A percentile compares a stretch with the other conserved stretches of the same genome.
Evolutionary conservation across 352 stramenopile species (phyloP).

Genomic region (Globisporangium paddicum): DNA sequence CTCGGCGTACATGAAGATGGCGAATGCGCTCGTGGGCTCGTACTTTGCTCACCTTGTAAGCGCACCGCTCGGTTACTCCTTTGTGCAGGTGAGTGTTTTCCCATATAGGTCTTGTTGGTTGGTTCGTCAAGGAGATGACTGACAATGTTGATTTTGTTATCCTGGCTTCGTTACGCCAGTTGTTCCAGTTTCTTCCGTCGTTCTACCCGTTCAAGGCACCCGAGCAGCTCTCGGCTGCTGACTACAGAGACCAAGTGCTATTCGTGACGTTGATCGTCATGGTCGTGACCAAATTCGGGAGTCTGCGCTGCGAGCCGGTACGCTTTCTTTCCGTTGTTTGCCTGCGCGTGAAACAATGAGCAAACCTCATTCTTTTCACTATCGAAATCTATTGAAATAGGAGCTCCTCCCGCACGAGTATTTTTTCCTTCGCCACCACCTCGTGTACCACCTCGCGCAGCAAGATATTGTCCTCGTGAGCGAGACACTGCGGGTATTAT

Average conservation of each 20-base stretch:
- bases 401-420: slow-evolving; percentile 90
- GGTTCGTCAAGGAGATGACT: background rate
- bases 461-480: slow-evolving; percentile 69
- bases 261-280: slow-evolving; percentile 84
- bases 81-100: slow-evolving; percentile 37
- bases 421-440: slow-evolving; percentile 83
- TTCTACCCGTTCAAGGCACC: slow-evolving; percentile 86
- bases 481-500: slow-evolving; percentile 60
- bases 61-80: slow-evolving; percentile 54
- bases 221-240: slow-evolving; percentile 44
- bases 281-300: slow-evolving; percentile 82
- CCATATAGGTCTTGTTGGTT: background rate
- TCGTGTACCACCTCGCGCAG: slow-evolving; percentile 70
- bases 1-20: slow-evolving; percentile 54
- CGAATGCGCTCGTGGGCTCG: slow-evolving; percentile 61
- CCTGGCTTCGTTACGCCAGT: slow-evolving; percentile 20
- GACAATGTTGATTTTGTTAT: slow-evolving; percentile 5
- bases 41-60: slow-evolving; percentile 62
- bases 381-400: slow-evolving; percentile 21
- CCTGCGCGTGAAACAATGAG: background rate
- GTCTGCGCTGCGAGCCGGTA: slow-evolving; percentile 62
- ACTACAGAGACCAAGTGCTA: slow-evolving; percentile 81
- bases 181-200: slow-evolving; percentile 63
- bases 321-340: slow-evolving; percentile 1
- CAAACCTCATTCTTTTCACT: background rate